Evolutionary conservation across 371 early-diverging fungal genomes (phyloP).

Genomic region (Rhizopus microsporus): DNA sequence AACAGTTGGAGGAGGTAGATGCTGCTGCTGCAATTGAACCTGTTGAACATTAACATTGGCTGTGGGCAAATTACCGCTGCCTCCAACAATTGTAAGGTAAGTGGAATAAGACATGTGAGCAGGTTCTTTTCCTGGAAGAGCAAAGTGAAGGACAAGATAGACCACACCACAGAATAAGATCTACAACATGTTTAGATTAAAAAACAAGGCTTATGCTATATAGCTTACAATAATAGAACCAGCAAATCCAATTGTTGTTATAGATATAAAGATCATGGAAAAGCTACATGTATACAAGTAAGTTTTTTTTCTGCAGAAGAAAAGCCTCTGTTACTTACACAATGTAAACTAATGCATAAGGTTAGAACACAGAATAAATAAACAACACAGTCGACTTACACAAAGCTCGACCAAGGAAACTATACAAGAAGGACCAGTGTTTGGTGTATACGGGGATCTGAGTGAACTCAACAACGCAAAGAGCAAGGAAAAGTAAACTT

Average conservation of each 20-base stretch:
- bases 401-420: conserved; percentile 23
- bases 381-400: conserved; percentile 16
- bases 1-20: conserved; percentile 6
- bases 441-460: conserved; percentile 16
- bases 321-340: conserved; percentile 11
- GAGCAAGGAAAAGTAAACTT: conserved; percentile 10
- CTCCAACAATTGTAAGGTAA: conserved; percentile 18
- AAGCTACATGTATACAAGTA: conserved; percentile 13
- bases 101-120: conserved; percentile 21
- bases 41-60: background rate
- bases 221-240: conserved; percentile 17
- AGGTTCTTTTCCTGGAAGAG: conserved; percentile 7
- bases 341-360: conserved; percentile 16
- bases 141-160: conserved; percentile 20
- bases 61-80: background rate
- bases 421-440: conserved; percentile 25
- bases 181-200: conserved; percentile 5
- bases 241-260: conserved; percentile 6
- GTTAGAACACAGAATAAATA: background rate
- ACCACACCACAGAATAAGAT: conserved; percentile 15
- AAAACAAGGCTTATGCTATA: background rate
- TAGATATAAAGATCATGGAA: conserved; percentile 15
- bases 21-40: background rate
- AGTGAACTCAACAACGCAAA: conserved; percentile 13
- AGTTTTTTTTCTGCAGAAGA: background rate